Base-by-base conservation (phyloP, 164 flowering plant genomes). In the Liriodendron chinense region DNA sequence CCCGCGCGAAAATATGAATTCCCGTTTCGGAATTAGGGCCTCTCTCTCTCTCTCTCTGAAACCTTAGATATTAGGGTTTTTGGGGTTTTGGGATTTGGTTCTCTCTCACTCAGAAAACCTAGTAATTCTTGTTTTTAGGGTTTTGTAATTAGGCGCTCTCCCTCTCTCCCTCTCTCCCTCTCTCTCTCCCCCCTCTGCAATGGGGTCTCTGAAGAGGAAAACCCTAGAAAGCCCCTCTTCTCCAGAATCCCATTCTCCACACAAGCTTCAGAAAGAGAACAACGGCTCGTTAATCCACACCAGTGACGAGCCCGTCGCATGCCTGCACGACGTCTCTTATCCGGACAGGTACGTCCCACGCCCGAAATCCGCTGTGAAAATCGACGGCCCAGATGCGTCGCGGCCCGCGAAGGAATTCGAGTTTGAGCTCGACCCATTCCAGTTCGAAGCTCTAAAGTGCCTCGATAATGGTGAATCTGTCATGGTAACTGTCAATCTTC, bases 361-460 rank as follows among this genome's bases (percentile, higher is more conserved):
- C 9, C 78, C 23, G 16, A 79, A 1, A 22, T 70, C 9, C 47
- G 74, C 10, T 22, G 47, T 69, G 21, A n/a, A 47, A 62, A 12
- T 16, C 21, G 47, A 20, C 3, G 22, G 47, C 6, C 23, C n/a
- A 0, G 68, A 76, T 57, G 63, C 84, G 1, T 50, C 76, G 2
- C 82, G 78, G 65, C 99, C 99, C 1, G 98, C 98, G 0, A 96
- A 90, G 79, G 92, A 88, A 57, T 96, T 87, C 73, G 90, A 90
- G 0, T 96, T 96, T 74, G 65, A 81, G 16, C 92, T 96, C 24
- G 98, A 96, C 79, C 98, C 98, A 43, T 96, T 96, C 75, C 99
- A 96, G 82, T 81, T 88, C 2, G 98, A 93, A 81, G 92, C 99
- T 22, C 91, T 96, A 73, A 84, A 86, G 69, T 96, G 99, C 83